A percentile compares a stretch with the other conserved stretches of the same genome.
Conservation (phyloP, 2,329 filamentous ascomycete genomes). For the Calonectria montana region DNA sequence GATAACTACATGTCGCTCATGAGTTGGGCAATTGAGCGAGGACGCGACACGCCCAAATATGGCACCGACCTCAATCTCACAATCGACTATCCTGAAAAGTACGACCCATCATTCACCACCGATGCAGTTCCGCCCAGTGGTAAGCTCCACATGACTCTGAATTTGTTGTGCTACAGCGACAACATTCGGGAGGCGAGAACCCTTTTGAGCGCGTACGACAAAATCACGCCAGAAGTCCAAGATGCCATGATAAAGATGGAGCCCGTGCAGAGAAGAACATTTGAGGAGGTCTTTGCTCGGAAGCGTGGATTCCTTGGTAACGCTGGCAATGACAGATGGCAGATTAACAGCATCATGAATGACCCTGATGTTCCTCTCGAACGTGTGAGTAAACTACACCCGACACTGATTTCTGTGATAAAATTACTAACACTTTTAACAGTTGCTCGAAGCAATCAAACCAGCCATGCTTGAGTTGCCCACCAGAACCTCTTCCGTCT, state of each 20-base stretch:
- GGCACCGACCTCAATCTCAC: conserved; percentile 24
- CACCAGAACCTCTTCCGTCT: conserved; percentile 19
- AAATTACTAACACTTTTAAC: background rate
- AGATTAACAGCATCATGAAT: conserved; percentile 28
- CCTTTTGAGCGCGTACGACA: conserved; percentile 21
- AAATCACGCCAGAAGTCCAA: conserved; percentile 19
- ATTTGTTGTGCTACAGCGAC: conserved; percentile 17
- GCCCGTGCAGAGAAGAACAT: conserved; percentile 18
- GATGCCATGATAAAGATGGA: conserved; percentile 13
- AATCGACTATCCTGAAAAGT: conserved; percentile 24
- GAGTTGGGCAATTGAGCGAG: conserved; percentile 23
- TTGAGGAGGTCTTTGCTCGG: conserved; percentile 21
- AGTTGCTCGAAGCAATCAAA: conserved; percentile 20
- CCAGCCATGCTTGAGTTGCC: conserved; percentile 18
- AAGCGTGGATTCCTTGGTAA: conserved; percentile 23
- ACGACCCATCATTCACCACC: conserved; percentile 17
- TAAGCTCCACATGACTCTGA: conserved; percentile 21
- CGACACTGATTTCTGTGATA: background rate
- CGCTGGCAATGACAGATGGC: conserved; percentile 19
- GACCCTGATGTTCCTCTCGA: conserved; percentile 18
- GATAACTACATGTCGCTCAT: conserved; percentile 26
- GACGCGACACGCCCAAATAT: conserved; percentile 26
- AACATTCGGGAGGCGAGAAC: conserved; percentile 18
- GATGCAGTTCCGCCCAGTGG: conserved; percentile 12
- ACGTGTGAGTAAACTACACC: background rate